These are phyloP conservation scores for Nicotiana sylvestris DNA, from an alignment of 257 asterid genomes.

Conservation along the genomic window DNA sequence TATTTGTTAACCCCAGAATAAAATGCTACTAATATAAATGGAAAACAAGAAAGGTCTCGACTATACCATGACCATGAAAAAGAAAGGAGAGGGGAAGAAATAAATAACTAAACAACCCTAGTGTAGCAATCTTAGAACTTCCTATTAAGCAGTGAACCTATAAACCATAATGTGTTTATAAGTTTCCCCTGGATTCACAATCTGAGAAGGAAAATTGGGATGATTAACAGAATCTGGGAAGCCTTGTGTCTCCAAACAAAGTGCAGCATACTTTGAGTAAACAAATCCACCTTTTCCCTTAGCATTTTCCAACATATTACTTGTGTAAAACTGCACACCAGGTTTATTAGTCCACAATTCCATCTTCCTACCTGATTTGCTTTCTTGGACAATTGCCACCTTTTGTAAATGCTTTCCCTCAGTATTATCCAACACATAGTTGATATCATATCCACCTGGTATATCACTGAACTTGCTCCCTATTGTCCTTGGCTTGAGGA, in stretches of 20 bases:
- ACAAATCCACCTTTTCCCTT: slow-evolving; percentile 56
- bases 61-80: background rate
- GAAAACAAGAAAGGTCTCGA: background rate
- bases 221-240: slow-evolving; percentile 86
- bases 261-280: slow-evolving; percentile 42
- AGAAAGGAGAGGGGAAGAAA: background rate
- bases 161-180: slow-evolving; percentile 67
- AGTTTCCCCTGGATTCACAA: slow-evolving; percentile 55
- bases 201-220: slow-evolving; percentile 68
- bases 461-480: slow-evolving; percentile 41
- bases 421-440: slow-evolving; percentile 51
- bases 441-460: slow-evolving; percentile 62
- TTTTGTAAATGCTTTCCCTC: slow-evolving; percentile 29
- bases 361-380: slow-evolving; percentile 60
- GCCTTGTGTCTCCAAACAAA: slow-evolving; percentile 85
- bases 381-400: slow-evolving; percentile 48
- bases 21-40: background rate
- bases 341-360: slow-evolving; percentile 79
- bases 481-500: slow-evolving; percentile 42
- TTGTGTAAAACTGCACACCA: slow-evolving; percentile 75
- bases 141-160: slow-evolving; percentile 48
- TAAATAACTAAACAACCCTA: no score
- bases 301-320: slow-evolving; percentile 45
- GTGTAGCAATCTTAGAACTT: background rate
- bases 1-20: background rate